Evolutionary conservation across 2,329 filamentous ascomycete genomes (phyloP), one percentile per base, ranked within the genome.

Genomic region (Diplodia seriata): DNA sequence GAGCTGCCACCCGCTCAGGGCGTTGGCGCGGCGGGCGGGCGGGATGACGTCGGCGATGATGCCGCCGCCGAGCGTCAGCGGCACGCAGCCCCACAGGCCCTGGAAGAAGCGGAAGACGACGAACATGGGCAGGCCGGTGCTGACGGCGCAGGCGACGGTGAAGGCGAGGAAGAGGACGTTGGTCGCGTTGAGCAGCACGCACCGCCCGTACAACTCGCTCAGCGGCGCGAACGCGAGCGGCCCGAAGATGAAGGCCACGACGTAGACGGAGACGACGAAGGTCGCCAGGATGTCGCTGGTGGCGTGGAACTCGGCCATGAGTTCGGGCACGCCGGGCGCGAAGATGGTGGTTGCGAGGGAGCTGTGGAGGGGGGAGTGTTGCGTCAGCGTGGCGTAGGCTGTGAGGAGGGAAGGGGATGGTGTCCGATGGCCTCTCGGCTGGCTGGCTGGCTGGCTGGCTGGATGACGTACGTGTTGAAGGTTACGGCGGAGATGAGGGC

Each of bases 81-180:
- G 75, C 0, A 74, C 72, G 1, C 74, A 69, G 23, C 78, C 78
- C 12, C 75, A 74, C 31, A 73, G 74, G 8, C 78, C 78, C 57
- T 74, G 73, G 4, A 80, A 69, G 23, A 80, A 73, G 18, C 78
- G 76, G 61, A 79, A 79, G 1, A 70, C 77, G 26, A 79, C 72
- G 1, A 80, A 72, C 78, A 79, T 79, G 54, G 71, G 72, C 72
- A 79, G 74, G 50, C 72, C 76, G 15, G 66, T 74, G 29, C 73
- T 75, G 1, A 76, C 62, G 1, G 74, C 78, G 64, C 78, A 84
- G 1, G 77, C 75, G 7, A 85, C 69, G 70, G 84, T 84, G 80
- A 84, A 85, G 50, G 81, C 67, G 2, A 87, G 73, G 73, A 86
- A 86, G 78, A 82, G 80, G 1, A 84, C 40, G 68, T 84, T 86